Percentiles rank a stretch among this genome's conserved stretches.
These are phyloP conservation scores for Withania somnifera DNA, from an alignment of 305 asterid species.

Conservation along the genomic window DNA sequence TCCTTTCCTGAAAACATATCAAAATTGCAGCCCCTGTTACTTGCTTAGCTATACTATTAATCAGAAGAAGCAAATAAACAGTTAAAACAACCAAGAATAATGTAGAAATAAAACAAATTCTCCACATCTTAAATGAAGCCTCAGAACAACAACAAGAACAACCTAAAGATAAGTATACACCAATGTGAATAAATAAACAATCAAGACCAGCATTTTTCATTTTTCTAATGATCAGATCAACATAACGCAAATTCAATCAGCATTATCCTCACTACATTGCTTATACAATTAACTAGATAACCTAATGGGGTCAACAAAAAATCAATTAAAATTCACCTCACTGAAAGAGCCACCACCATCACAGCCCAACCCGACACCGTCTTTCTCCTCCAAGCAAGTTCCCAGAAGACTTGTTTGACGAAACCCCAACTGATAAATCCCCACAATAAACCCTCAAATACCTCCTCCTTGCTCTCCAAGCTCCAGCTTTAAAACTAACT, in stretches of 20 bases:
- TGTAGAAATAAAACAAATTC: neutral
- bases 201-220: neutral
- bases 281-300: neutral
- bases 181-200: neutral
- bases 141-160: neutral
- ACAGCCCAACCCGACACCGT: constrained; percentile 60
- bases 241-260: neutral
- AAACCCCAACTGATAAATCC: constrained; percentile 39
- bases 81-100: neutral
- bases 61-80: neutral
- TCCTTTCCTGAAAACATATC: neutral
- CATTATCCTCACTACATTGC: neutral
- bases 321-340: constrained; percentile 9
- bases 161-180: neutral
- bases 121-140: neutral
- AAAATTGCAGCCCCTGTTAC: neutral
- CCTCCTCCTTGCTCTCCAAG: constrained; percentile 68
- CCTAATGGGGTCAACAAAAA: neutral
- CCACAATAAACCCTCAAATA: constrained; percentile 62
- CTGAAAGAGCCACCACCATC: constrained; percentile 31
- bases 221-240: neutral
- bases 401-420: constrained; percentile 35
- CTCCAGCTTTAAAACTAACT: constrained; percentile 58
- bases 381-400: constrained; percentile 36
- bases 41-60: neutral